Evolutionary conservation across 345 rosid genomes (phyloP).

Genomic region (Chamaenerion angustifolium): DNA sequence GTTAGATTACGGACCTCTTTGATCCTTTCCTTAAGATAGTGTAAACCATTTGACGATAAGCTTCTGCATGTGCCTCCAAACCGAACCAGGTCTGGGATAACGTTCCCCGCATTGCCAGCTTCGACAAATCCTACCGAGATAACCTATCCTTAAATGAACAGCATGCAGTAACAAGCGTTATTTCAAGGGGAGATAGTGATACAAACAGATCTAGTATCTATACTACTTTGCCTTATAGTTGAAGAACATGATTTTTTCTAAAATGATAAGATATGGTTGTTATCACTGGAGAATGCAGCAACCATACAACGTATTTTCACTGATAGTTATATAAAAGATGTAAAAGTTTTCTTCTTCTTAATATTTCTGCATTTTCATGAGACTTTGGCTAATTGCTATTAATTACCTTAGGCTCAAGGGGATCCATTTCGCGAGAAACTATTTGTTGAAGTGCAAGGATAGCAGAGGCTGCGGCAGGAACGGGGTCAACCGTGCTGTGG

Average conservation of each 20-base stretch:
- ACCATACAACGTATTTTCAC: too few relatives aligned
- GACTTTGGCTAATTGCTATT: too few relatives aligned
- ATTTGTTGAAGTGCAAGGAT: conserved; percentile 43
- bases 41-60: conserved; percentile 27
- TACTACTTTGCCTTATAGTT: too few relatives aligned
- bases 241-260: too few relatives aligned
- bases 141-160: conserved; percentile 1
- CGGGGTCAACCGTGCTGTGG: conserved; percentile 28
- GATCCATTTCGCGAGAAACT: conserved; percentile 45
- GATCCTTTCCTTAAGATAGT: conserved; percentile 25
- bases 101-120: conserved; percentile 28
- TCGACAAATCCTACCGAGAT: conserved; percentile 24
- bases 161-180: too few relatives aligned
- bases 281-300: too few relatives aligned
- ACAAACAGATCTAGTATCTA: too few relatives aligned
- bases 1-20: conserved; percentile 27
- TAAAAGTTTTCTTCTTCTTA: too few relatives aligned
- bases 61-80: conserved; percentile 43
- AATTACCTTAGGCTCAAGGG: conserved; percentile 30
- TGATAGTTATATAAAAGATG: too few relatives aligned
- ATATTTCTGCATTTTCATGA: too few relatives aligned
- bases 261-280: too few relatives aligned
- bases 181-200: too few relatives aligned
- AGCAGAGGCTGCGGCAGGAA: conserved; percentile 28
- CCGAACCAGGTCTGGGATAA: conserved; percentile 28